Evolutionary conservation across 2,329 filamentous ascomycete species (phyloP).

Genomic region (Hymenoscyphus occultus): DNA sequence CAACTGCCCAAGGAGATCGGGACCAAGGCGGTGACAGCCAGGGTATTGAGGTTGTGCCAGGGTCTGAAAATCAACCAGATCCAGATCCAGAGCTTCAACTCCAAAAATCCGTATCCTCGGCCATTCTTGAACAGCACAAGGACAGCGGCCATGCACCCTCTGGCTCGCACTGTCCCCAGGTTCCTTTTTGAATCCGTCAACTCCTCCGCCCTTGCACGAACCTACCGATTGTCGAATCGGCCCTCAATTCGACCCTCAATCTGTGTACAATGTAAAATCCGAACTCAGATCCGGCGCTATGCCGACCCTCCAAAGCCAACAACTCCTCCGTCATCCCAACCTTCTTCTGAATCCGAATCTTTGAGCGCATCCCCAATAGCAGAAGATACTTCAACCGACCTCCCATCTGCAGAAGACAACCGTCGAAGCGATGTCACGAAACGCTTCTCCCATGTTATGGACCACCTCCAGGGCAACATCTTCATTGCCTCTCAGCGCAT

Average conservation of each 20-base stretch:
- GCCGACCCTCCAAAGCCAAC: slow-evolving; percentile 33
- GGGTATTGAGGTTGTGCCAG: not conserved
- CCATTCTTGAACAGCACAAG: not conserved
- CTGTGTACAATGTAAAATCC: slow-evolving; percentile 42
- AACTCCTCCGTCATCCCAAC: slow-evolving; percentile 12
- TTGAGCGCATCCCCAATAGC: not conserved
- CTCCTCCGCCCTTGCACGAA: slow-evolving; percentile 22
- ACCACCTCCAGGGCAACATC: slow-evolving; percentile 80
- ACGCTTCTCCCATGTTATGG: slow-evolving; percentile 72
- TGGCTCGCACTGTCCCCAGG: slow-evolving; percentile 33
- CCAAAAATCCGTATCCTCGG: slow-evolving; percentile 10
- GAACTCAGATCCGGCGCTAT: slow-evolving; percentile 38
- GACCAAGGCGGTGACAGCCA: not conserved
- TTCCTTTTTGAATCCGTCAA: slow-evolving; percentile 31
- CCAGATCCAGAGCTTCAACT: slow-evolving; percentile 11
- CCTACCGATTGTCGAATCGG: slow-evolving; percentile 23
- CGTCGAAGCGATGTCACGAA: slow-evolving; percentile 44
- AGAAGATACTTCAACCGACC: slow-evolving; percentile 33
- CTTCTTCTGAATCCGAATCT: not conserved
- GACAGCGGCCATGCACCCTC: slow-evolving; percentile 34
- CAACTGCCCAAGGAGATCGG: not conserved
- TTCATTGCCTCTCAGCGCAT: slow-evolving; percentile 83
- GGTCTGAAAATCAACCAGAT: not conserved
- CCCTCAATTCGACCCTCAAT: slow-evolving; percentile 35
- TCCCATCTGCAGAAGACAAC: slow-evolving; percentile 47